Evolutionary conservation across 2,329 filamentous ascomycete genomes (phyloP), one percentile per base, ranked within the genome.

Genomic region (Teratosphaeria gauchensis): DNA sequence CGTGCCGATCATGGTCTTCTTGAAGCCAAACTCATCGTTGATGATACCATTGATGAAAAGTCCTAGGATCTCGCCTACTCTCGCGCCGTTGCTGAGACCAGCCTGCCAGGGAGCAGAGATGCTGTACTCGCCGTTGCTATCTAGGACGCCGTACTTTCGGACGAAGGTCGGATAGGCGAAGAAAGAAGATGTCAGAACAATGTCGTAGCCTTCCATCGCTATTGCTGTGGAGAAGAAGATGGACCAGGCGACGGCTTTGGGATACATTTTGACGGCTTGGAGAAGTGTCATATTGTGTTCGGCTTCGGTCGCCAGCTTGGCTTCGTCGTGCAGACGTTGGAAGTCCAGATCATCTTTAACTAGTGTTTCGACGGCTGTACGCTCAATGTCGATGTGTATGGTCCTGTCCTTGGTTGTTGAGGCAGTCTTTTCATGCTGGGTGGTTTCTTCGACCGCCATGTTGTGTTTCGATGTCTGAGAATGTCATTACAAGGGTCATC

Each of bases 1-100:
- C 38, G 82, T 83, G 21, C 66, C 75, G 58, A 88, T 82, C 62
- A 88, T 80, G 19, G 84, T 87, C 69, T 81, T 68, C 38, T 62
- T 61, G 59, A 65, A 71, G 9, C 70, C 70, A 16, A 64, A 64
- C n/a, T 63, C 57, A 71, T 89, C 84, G 16, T 84, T 83, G 53
- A 86, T 72, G 70, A 78, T 84, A 42, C 86, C 86, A 67, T 86
- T 87, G 69, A 87, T 76, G 63, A 86, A 73, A 53, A 88, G 77
- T 14, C 86, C 86, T 55, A 88, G 77, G 55, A 89, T 83, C 68
- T 86, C 83, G 51, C 86, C 86, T 21, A 80, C 78, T 57, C 80
- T 77, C 7, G 61, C 61, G n/a, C 59, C 84, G 31, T 52, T 52
- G 19, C 19, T 52, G 19, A 52, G 28, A 30, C 48, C 48, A 19